Conservation (phyloP, 495 filamentous ascomycete species). For the Pyrenopolyporus hunteri region DNA sequence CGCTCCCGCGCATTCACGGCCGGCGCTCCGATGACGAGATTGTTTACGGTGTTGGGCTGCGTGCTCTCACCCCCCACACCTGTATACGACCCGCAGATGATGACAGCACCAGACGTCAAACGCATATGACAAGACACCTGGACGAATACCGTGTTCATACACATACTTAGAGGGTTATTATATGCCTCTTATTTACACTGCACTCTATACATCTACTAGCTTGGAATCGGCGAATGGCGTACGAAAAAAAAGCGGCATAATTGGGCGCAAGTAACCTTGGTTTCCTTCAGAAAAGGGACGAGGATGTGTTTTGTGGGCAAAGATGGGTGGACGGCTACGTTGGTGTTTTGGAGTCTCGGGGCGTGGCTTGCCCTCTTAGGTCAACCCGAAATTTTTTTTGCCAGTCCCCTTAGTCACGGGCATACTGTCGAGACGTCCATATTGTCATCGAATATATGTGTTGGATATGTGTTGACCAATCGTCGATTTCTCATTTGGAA, state of each 20-base stretch:
- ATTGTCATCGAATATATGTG: slow-evolving; percentile 16
- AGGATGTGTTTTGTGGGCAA: slow-evolving; percentile 40
- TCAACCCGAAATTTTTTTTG: slow-evolving; percentile 15
- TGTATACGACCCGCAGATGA: slow-evolving; percentile 3
- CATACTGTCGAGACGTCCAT: slow-evolving; percentile 20
- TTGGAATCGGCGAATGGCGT: slow-evolving; percentile 46
- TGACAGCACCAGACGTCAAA: slow-evolving; percentile 12
- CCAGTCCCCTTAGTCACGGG: slow-evolving; percentile 16
- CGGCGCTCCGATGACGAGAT: slow-evolving; percentile 19
- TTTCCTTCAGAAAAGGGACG: slow-evolving; percentile 38
- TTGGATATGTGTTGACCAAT: slow-evolving; percentile 24
- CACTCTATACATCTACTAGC: slow-evolving; percentile 44
- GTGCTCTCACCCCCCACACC: neutral
- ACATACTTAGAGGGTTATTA: slow-evolving; percentile 22
- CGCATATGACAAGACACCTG: slow-evolving; percentile 19
- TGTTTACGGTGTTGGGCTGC: slow-evolving; percentile 12
- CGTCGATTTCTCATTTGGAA: slow-evolving; percentile 28
- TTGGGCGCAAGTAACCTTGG: slow-evolving; percentile 43
- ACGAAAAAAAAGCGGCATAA: slow-evolving; percentile 49
- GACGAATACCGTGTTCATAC: slow-evolving; percentile 37
- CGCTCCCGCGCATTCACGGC: slow-evolving; percentile 17
- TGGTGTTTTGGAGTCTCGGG: slow-evolving; percentile 44
- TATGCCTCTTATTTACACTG: slow-evolving; percentile 34
- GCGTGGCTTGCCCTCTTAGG: slow-evolving; percentile 27
- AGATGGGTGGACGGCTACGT: slow-evolving; percentile 41